A percentile compares a stretch with the other conserved stretches of the same genome.
These are phyloP conservation scores for Mortierella polycephala DNA, from an alignment of 371 early-diverging fungal species.

Conservation along the genomic window DNA sequence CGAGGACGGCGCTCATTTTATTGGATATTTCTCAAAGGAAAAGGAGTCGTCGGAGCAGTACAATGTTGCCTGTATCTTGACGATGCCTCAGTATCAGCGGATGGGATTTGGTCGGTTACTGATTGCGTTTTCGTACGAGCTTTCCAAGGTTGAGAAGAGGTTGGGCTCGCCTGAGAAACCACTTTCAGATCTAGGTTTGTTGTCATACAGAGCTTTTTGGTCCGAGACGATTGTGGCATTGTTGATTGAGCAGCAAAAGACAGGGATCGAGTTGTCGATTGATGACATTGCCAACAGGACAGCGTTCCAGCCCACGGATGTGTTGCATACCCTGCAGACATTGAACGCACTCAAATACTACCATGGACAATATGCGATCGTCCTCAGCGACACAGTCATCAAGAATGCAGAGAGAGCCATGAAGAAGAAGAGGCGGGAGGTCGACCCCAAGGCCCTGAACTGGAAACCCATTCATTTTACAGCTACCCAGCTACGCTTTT, in stretches of 20 bases:
- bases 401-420: conserved; percentile 80
- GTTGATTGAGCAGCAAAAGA: conserved; percentile 57
- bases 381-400: conserved; percentile 89
- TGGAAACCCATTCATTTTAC: conserved; percentile 88
- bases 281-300: conserved; percentile 89
- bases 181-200: conserved; percentile 96
- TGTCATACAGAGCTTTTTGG: conserved; percentile 98
- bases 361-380: conserved; percentile 93
- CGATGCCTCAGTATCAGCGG: conserved; percentile 98
- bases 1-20: conserved; percentile 87
- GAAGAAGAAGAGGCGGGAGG: conserved; percentile 75
- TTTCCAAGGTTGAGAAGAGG: conserved; percentile 95
- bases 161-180: conserved; percentile 99
- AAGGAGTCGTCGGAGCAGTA: conserved; percentile 96
- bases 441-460: conserved; percentile 81
- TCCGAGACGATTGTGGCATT: conserved; percentile 81
- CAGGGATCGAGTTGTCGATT: conserved; percentile 69
- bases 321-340: conserved; percentile 92
- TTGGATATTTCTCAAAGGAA: conserved; percentile 99
- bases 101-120: conserved; percentile 98
- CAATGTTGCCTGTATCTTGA: conserved; percentile 99
- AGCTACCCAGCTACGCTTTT: conserved; percentile 79
- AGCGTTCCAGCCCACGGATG: conserved; percentile 93
- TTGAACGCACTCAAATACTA: conserved; percentile 96
- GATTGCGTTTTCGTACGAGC: conserved; percentile 97